Conservation (phyloP, 805 yeast genomes). For the Yamadazyma sp. region DNA sequence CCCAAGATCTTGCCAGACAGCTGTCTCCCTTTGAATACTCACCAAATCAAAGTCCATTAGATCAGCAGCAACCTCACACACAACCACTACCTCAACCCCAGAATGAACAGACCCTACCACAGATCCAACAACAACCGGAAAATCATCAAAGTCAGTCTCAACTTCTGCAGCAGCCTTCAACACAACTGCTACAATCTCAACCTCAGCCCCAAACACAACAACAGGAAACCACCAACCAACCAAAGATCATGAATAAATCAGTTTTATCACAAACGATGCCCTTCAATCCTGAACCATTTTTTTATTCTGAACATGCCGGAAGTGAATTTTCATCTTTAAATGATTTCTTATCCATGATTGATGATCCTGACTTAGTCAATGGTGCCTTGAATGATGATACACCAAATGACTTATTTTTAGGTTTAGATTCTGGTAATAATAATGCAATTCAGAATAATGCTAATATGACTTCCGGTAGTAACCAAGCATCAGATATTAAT, state of each 20-base stretch:
- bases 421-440: slow-evolving; percentile 10
- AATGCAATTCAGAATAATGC: slow-evolving; percentile 14
- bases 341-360: slow-evolving; percentile 86
- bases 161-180: too few relatives aligned
- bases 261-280: slow-evolving; percentile 40
- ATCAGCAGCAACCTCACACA: not conserved
- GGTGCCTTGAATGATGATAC: slow-evolving; percentile 33
- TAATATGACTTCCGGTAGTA: slow-evolving; percentile 9
- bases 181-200: too few relatives aligned
- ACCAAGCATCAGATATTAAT: slow-evolving; percentile 30
- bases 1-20: slow-evolving; percentile 17
- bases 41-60: not conserved
- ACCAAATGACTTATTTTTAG: slow-evolving; percentile 19
- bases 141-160: not conserved
- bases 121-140: not conserved
- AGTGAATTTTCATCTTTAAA: slow-evolving; percentile 87
- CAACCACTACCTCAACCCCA: not conserved
- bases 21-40: not conserved
- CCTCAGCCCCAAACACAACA: not conserved
- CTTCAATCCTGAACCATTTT: slow-evolving; percentile 67
- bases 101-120: too few relatives aligned
- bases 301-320: slow-evolving; percentile 89
- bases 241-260: slow-evolving; percentile 17
- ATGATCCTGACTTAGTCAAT: slow-evolving; percentile 71
- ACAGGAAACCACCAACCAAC: not conserved